Base-by-base conservation (phyloP, 306 rosid species). In the Rubus parviflorus region DNA sequence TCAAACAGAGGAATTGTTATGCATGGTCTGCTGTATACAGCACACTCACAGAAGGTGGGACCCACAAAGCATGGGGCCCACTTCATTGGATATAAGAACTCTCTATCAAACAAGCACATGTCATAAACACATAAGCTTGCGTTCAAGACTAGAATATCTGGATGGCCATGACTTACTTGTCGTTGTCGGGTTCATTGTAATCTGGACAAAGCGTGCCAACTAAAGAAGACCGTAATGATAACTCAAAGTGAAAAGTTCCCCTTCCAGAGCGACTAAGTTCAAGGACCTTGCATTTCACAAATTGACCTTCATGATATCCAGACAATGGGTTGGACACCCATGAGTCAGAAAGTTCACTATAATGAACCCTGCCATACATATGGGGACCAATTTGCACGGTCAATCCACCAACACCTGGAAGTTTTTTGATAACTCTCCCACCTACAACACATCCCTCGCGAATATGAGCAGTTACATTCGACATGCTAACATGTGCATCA, bases 381-480 rank as follows among this genome's bases (percentile, higher is more conserved):
- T 81, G 81, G 60, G 97, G 96, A 82, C 92, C 87, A 68, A 95
- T 80, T 90, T 89, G 97, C 75, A 95, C 96, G 0, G 79, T 86
- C 88, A 95, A 75, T 37, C 99, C 99, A 82, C 96, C 86, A 78
- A 90, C 89, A 77, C 97, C 97, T 16, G 91, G 89, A 86, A 88
- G 86, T 62, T 85, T 72, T 89, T 88, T 92, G 51, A 90, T 87
- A 81, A 95, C 80, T 77, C 89, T 89, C 67, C 97, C 99, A 75
- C 92, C 97, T 57, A 92, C 52, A 74, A 78, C 72, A 76, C 87
- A 86, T 75, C 99, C 96, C 87, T 88, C 85, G 35, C 77, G 85
- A 81, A 90, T 68, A 82, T 85, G 81, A 46, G 86, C 86, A 43
- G 84, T 49, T 20, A 74, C 87, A 73, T 76, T 80, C 68, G 42